Evolutionary conservation across 352 stramenopile species (phyloP), one percentile per base, ranked within the genome.

Genomic region (Phytophthora agathidicida): DNA sequence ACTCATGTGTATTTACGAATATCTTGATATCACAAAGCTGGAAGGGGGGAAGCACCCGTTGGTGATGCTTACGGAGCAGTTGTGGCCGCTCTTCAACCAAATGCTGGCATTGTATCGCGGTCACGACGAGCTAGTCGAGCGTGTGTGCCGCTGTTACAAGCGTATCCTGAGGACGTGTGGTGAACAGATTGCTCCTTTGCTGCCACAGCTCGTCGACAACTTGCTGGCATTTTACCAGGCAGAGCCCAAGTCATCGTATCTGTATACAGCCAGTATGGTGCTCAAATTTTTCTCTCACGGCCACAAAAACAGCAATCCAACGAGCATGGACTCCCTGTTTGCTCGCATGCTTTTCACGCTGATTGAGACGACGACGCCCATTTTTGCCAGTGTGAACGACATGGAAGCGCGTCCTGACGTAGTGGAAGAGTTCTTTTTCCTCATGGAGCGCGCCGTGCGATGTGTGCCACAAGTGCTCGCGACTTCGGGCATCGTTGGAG

Each of bases 351-450:
- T 94, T 3, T 72, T 78, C 36, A 70, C 62, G 6, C 83, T 97
- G 38, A 76, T 83, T 5, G 71, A 87, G 32, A 82, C 81, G 19
- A 90, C 97, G 16, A 91, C 91, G 39, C 77, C 86, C 17, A 89
- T 98, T 68, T 92, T 98, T 43, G 74, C 78, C 27, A 70, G 47
- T 20, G 42, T 68, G 0, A 54, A 68, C 7, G 81, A 68, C 51
- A 93, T 77, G 73, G 90, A 74, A 52, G 67, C 66, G 53, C 82
- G 97, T 58, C 96, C 94, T 9, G 94, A 98, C 65, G 86, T 98
- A 26, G 86, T 98, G 7, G 96, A 99, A 68, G 96, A 98, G 69
- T 97, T 98, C 37, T 99, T 99, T 63, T 98, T 92, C 69, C 70
- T 98, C 26, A 93, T 98, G 71, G 89, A 96, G 39, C 83, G 93